Percentiles rank a stretch among this genome's conserved stretches.
Conservation (phyloP, 257 asterid species). For the Echium plantagineum region DNA sequence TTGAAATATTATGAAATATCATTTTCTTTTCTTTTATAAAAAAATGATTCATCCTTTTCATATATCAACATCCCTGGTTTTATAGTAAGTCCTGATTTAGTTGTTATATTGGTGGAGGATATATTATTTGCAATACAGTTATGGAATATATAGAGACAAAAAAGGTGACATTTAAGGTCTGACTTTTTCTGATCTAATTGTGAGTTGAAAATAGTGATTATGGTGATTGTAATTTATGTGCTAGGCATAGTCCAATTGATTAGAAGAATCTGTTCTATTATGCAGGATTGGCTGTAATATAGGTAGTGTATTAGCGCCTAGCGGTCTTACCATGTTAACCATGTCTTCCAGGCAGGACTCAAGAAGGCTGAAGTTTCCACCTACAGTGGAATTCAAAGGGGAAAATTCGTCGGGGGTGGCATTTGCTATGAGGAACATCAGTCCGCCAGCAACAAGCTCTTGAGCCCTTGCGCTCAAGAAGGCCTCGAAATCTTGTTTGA, state of each 20-base stretch:
- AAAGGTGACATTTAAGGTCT: neutral
- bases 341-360: conserved; percentile 47
- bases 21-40: too few species aligned
- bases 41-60: too few species aligned
- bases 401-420: conserved; percentile 26
- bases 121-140: too few species aligned
- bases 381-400: conserved; percentile 21
- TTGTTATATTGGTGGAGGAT: too few species aligned
- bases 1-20: too few species aligned
- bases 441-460: conserved; percentile 44
- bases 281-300: neutral
- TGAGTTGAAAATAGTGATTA: neutral
- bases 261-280: neutral
- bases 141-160: too few species aligned
- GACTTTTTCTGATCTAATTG: neutral
- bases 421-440: conserved; percentile 29
- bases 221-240: neutral
- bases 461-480: conserved; percentile 39
- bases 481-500: conserved; percentile 21
- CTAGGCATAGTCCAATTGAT: neutral
- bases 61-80: too few species aligned
- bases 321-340: conserved; percentile 36
- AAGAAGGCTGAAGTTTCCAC: conserved; percentile 21
- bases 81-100: too few species aligned
- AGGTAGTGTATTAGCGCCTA: conserved; percentile 2